A percentile compares a stretch with the other conserved stretches of the same genome.
phyloP scores from a whole-genome alignment of 306 rosid genomes.

The Ceratonia siliqua region DNA sequence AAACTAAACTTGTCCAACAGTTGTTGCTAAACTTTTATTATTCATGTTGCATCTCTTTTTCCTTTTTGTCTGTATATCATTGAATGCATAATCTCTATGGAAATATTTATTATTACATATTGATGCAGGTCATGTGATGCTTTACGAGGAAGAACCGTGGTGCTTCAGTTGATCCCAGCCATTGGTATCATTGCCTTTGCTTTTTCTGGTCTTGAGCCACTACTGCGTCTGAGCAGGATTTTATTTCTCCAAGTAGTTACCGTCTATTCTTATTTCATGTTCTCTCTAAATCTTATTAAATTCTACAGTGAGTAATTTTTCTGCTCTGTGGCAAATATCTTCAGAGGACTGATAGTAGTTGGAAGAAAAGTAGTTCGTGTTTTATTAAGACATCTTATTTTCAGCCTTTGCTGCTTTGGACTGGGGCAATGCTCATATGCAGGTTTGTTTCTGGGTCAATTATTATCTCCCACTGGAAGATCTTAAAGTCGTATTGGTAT shows the following conservation, averaged over 20 bases:
- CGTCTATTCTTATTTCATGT: constrained; percentile 30
- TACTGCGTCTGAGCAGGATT: constrained; percentile 60
- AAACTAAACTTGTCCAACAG: no score
- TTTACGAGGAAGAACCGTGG: constrained; percentile 50
- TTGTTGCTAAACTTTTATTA: constrained; percentile 3
- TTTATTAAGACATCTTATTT: constrained; percentile 67
- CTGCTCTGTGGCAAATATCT: constrained; percentile 31
- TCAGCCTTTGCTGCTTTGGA: constrained; percentile 90
- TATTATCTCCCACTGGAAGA: constrained; percentile 4
- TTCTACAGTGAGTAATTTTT: constrained; percentile 7
- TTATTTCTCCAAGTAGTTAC: constrained; percentile 60
- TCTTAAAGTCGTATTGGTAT: constrained; percentile 26
- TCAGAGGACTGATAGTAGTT: constrained; percentile 77
- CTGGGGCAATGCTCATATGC: constrained; percentile 83
- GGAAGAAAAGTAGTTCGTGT: constrained; percentile 80
- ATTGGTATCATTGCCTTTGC: constrained; percentile 80
- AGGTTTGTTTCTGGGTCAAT: constrained; percentile 53
- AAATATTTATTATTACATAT: constrained; percentile 19
- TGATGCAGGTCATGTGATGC: constrained; percentile 59
- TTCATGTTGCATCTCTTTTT: neutral
- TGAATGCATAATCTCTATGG: neutral
- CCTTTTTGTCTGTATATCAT: neutral
- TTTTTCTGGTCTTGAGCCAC: constrained; percentile 80
- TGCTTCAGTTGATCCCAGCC: constrained; percentile 65
- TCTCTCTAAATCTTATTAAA: constrained; percentile 31